Evolutionary conservation across 495 filamentous ascomycete genomes (phyloP), one percentile per base, ranked within the genome.

Genomic region (Durotheca rogersii): DNA sequence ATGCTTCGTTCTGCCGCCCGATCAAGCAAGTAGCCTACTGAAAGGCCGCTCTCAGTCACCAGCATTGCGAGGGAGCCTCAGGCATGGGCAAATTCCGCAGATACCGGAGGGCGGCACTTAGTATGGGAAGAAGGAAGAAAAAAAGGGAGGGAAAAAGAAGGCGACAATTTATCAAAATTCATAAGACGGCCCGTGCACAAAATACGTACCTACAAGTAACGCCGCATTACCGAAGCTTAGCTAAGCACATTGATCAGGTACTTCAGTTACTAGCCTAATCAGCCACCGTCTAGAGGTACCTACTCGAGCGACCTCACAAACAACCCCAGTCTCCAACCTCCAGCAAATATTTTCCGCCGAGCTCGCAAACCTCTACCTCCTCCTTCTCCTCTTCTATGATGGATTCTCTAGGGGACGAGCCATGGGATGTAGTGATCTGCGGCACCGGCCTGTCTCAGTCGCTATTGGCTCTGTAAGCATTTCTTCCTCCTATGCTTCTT

Each of bases 371-470:
- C n/a, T n/a, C n/a, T n/a, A n/a, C n/a, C 14, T 27, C 38, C 47
- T 47, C 56, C 43, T 57, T 53, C 44, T 51, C 54, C 51, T 64
- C 47, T 61, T 53, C 56, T 47, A 54, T 56, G 42, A 96, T 95
- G 89, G 89, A 94, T 58, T 82, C 86, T 36, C 75, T 95, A 46
- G 72, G 82, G 65, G 84, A 86, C 40, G 89, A 88, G 21, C 72
- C 77, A 36, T 98, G 94, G 94, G 93, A 98, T 73, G 83, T 94
- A 58, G 75, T 93, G 47, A 89, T 98, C 53, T 79, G 82, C 52
- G 94, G 94, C 54, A 98, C 93, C 40, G 93, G 90, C 38, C 67
- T 97, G 54, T 79, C 83, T 57, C 88, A 96, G 67, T 96, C 91
- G 34, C 83, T 98, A 43, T 81, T 98, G 55, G 92, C 93, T 53